A percentile compares a stretch with the other conserved stretches of the same genome.
phyloP scores from a whole-genome alignment of 177 flowering plant genomes.

The Tripterygium wilfordii region DNA sequence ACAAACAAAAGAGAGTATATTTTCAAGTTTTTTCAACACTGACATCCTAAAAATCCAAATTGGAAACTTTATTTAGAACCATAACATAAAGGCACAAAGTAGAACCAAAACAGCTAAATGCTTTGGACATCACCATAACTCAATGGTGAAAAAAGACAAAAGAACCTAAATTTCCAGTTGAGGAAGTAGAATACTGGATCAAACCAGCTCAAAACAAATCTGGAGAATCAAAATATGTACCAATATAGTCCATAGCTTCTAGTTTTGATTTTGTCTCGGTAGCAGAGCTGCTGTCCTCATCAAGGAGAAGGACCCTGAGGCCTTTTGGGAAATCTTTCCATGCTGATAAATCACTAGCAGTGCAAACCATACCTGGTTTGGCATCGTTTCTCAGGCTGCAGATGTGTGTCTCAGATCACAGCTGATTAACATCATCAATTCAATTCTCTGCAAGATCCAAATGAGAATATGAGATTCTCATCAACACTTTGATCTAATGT shows the following conservation, averaged over 20 bases:
- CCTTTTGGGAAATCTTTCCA: slow-evolving; percentile 86
- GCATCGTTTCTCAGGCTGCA: slow-evolving; percentile 51
- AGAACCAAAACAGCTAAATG: not conserved
- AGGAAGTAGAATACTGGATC: slow-evolving; percentile 4
- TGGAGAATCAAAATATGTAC: slow-evolving; percentile 26
- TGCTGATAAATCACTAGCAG: slow-evolving; percentile 58
- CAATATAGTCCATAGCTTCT: slow-evolving; percentile 68
- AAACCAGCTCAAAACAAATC: slow-evolving; percentile 2
- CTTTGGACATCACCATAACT: not conserved
- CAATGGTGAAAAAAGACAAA: not conserved
- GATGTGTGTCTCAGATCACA: slow-evolving; percentile 7
- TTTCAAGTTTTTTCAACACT: too few species aligned
- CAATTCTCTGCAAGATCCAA: slow-evolving; percentile 22
- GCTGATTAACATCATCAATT: slow-evolving; percentile 15
- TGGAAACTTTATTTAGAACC: too few species aligned
- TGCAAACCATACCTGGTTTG: slow-evolving; percentile 75
- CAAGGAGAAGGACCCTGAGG: slow-evolving; percentile 67
- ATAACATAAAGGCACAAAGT: too few species aligned
- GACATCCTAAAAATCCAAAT: too few species aligned
- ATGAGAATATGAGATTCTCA: too few species aligned
- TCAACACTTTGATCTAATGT: too few species aligned
- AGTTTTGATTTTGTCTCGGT: slow-evolving; percentile 56
- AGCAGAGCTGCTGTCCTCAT: slow-evolving; percentile 43
- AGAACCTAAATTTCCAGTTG: slow-evolving; percentile 1
- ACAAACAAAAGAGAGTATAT: too few species aligned